Conservation (phyloP, 2,329 filamentous ascomycete genomes). For the Corinectria fuckeliana region DNA sequence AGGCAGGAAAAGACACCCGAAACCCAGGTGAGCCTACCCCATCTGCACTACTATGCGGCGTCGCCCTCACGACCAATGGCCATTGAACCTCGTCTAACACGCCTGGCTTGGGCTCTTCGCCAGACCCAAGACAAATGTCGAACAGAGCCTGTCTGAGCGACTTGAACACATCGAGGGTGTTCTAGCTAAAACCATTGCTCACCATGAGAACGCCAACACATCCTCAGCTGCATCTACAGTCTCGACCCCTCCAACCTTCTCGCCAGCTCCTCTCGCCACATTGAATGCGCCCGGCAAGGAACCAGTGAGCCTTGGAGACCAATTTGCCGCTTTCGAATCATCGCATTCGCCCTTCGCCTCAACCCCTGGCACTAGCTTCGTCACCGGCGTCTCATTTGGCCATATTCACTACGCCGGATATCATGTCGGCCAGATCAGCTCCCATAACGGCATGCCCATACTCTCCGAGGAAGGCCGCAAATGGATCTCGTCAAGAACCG, state of each 20-base stretch:
- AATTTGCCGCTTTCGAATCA: not conserved
- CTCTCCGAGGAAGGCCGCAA: not conserved
- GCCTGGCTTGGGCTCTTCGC: not conserved
- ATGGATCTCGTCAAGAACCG: not conserved
- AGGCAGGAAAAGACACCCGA: not conserved
- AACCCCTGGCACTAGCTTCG: not conserved
- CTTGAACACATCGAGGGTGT: slow-evolving; percentile 28
- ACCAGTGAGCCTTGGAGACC: not conserved
- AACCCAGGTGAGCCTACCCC: not conserved
- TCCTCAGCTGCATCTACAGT: not conserved
- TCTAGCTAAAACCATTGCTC: slow-evolving; percentile 12
- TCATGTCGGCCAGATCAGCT: not conserved
- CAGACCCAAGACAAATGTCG: slow-evolving; percentile 24
- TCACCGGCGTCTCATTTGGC: slow-evolving; percentile 1
- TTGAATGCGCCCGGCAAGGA: not conserved
- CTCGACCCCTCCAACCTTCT: not conserved
- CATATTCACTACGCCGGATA: slow-evolving; percentile 14
- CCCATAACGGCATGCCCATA: not conserved
- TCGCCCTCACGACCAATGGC: not conserved
- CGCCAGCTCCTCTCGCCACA: not conserved
- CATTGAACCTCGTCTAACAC: not conserved
- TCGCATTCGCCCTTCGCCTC: not conserved
- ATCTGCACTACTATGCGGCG: not conserved
- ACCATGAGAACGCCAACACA: not conserved
- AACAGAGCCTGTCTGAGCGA: slow-evolving; percentile 29